Evolutionary conservation across 805 yeast genomes (phyloP).

Genomic region (Wickerhamomyces strasburgensis): DNA sequence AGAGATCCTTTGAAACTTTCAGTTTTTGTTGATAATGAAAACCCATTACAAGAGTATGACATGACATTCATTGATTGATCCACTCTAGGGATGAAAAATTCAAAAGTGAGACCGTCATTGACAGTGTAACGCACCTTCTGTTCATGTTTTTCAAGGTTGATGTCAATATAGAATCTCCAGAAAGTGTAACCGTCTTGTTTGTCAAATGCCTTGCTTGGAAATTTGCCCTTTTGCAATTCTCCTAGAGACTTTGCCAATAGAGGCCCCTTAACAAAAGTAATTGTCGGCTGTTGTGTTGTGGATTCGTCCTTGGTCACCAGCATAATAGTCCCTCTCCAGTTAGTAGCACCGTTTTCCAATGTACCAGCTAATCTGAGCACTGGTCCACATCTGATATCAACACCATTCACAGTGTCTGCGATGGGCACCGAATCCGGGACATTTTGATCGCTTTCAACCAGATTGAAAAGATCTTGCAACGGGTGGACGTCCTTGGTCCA

Average conservation of each 20-base stretch:
- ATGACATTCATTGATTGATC: conserved; percentile 72
- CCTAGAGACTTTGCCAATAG: conserved; percentile 10
- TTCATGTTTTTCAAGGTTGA: conserved; percentile 44
- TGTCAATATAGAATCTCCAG: conserved; percentile 57
- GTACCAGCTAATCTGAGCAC: conserved; percentile 63
- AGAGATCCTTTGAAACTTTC: conserved; percentile 62
- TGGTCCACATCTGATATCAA: conserved; percentile 70
- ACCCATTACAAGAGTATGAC: conserved; percentile 89
- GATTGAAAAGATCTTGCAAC: conserved; percentile 7
- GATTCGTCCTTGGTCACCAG: conserved; percentile 43
- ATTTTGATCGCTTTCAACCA: conserved; percentile 10
- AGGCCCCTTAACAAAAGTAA: conserved; percentile 26
- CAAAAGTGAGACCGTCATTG: conserved; percentile 44
- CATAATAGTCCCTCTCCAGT: conserved; percentile 66
- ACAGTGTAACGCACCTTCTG: conserved; percentile 61
- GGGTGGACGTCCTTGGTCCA: conserved; percentile 12
- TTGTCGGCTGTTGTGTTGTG: conserved; percentile 33
- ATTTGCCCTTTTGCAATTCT: conserved; percentile 34
- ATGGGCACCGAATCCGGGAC: conserved; percentile 11
- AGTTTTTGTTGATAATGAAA: conserved; percentile 70
- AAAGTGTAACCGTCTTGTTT: conserved; percentile 47
- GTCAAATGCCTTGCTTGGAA: conserved; percentile 42
- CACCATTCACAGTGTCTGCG: conserved; percentile 17
- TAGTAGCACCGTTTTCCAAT: conserved; percentile 40
- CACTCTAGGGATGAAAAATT: conserved; percentile 64